Percentiles rank a stretch among this genome's conserved stretches.
Conservation (phyloP, 139 green algal species). For the Coelastrella sp. region DNA sequence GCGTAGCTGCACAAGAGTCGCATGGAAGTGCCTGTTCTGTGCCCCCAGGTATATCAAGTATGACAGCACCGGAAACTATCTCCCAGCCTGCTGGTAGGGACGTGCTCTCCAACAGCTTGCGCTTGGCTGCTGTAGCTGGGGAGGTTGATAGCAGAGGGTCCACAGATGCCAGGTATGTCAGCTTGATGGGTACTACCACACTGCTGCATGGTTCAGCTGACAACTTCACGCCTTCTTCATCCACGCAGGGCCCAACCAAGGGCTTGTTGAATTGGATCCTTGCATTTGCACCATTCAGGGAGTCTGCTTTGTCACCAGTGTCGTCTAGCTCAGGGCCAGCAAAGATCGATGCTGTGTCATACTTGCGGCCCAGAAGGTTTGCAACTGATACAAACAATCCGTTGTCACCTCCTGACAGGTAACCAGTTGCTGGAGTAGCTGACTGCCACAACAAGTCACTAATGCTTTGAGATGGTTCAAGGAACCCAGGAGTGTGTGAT, state of each 20-base stretch:
- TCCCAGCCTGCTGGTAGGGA: neutral
- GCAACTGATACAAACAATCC: neutral
- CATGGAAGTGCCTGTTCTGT: neutral
- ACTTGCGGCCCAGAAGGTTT: slow-evolving; percentile 1
- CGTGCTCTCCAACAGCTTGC: neutral
- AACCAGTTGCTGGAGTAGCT: neutral
- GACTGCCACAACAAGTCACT: neutral
- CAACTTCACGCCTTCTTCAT: neutral
- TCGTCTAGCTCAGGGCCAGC: neutral
- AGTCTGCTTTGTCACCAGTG: neutral
- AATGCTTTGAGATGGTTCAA: neutral
- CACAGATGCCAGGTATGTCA: neutral
- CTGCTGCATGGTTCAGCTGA: neutral
- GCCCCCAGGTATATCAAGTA: neutral
- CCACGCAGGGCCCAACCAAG: neutral
- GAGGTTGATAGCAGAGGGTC: too few relatives aligned
- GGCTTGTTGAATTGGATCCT: neutral
- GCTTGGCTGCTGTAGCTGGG: neutral
- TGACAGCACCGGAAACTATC: slow-evolving; percentile 5
- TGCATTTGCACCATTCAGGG: neutral
- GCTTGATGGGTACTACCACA: neutral
- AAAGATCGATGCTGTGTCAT: neutral
- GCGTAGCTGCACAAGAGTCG: neutral
- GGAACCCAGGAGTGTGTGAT: neutral
- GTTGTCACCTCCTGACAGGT: slow-evolving; percentile 5